phyloP scores from a whole-genome alignment of 345 rosid species.

The Salix viminalis region DNA sequence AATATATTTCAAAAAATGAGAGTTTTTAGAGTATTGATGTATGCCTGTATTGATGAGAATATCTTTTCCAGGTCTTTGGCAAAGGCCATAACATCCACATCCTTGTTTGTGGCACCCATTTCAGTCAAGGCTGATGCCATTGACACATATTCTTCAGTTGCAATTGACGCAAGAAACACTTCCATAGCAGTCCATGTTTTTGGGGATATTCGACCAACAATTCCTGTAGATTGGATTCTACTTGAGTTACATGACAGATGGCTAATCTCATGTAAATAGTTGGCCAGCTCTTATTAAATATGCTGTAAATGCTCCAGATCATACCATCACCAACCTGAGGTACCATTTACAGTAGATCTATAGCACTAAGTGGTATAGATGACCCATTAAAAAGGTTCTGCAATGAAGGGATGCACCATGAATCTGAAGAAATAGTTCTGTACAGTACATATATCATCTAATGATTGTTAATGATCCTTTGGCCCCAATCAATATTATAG shows the following conservation, averaged over 20 bases:
- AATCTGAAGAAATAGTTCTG: no score
- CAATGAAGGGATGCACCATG: no score
- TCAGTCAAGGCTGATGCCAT: slow-evolving; percentile 94
- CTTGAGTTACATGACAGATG: slow-evolving; percentile 8
- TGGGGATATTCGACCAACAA: slow-evolving; percentile 98
- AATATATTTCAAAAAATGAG: neutral
- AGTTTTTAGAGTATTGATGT: slow-evolving; percentile 35
- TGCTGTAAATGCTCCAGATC: neutral
- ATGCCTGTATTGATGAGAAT: slow-evolving; percentile 80
- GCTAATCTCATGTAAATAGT: neutral
- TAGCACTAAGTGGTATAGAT: no score
- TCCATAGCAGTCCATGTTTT: slow-evolving; percentile 96
- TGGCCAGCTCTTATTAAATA: neutral
- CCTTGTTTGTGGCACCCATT: slow-evolving; percentile 96
- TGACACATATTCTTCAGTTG: slow-evolving; percentile 76
- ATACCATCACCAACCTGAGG: neutral
- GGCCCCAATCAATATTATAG: no score
- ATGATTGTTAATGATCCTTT: no score
- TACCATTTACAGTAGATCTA: neutral
- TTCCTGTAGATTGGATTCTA: slow-evolving; percentile 44
- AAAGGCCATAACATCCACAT: slow-evolving; percentile 76
- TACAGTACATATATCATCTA: no score
- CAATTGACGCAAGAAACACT: slow-evolving; percentile 71
- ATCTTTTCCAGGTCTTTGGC: slow-evolving; percentile 85
- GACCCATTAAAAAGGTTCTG: no score